Evolutionary conservation across 176 grass and related monocot species (phyloP).

Genomic region (Zoysia japonica): DNA sequence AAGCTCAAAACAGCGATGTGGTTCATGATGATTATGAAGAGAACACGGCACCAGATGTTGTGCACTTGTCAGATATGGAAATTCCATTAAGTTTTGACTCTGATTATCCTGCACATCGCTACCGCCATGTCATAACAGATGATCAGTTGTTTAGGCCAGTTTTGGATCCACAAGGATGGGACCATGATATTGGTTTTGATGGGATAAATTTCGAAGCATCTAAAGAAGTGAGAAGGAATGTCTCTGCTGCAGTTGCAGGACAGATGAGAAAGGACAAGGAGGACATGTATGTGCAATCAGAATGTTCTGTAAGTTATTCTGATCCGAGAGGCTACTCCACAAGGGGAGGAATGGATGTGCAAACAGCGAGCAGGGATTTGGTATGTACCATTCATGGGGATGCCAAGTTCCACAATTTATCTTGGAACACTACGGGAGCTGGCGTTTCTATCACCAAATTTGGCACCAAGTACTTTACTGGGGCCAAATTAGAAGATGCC

Average conservation of each 20-base stretch:
- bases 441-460: constrained; percentile 81
- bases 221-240: constrained; percentile 47
- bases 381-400: constrained; percentile 68
- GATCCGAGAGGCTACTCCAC: constrained; percentile 46
- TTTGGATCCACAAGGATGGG: constrained; percentile 94
- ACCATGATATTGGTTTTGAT: constrained; percentile 93
- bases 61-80: constrained; percentile 80
- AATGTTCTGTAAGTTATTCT: constrained; percentile 58
- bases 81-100: constrained; percentile 84
- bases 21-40: constrained; percentile 57
- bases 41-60: constrained; percentile 46
- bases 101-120: constrained; percentile 62
- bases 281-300: constrained; percentile 79
- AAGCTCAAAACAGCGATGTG: constrained; percentile 35
- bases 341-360: constrained; percentile 58
- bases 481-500: constrained; percentile 75
- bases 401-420: constrained; percentile 57
- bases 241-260: constrained; percentile 53
- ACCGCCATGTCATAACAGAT: constrained; percentile 63
- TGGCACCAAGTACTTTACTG: constrained; percentile 62
- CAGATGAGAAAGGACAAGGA: constrained; percentile 96
- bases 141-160: constrained; percentile 75
- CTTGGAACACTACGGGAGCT: constrained; percentile 66
- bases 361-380: constrained; percentile 73
- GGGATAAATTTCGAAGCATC: constrained; percentile 81